A percentile compares a stretch with the other conserved stretches of the same genome.
Conservation (phyloP, 148 eudicot species). For the Diospyros lotus region DNA sequence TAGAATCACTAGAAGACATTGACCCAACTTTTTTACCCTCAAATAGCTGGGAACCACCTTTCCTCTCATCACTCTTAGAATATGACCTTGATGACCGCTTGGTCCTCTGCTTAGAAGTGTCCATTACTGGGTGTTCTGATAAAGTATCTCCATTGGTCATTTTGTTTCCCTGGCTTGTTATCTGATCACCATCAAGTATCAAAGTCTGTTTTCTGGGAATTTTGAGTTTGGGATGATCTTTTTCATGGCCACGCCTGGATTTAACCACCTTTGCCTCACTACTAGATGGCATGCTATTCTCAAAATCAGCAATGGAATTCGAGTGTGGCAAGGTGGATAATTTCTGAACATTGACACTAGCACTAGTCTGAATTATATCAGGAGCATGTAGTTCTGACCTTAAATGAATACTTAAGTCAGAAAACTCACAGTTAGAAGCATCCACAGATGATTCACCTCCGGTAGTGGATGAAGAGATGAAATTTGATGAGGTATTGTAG, state of each 20-base stretch:
- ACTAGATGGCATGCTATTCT: not conserved
- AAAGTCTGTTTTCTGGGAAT: slow-evolving; percentile 12
- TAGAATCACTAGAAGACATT: slow-evolving; percentile 10
- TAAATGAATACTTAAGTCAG: slow-evolving; percentile 22
- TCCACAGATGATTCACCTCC: slow-evolving; percentile 16
- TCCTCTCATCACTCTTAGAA: slow-evolving; percentile 11
- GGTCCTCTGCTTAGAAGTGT: slow-evolving; percentile 14
- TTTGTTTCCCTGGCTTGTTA: slow-evolving; percentile 12
- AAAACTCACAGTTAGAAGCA: slow-evolving; percentile 17
- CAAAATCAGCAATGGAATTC: not conserved
- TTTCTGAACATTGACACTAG: slow-evolving; percentile 10
- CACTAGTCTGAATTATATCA: slow-evolving; percentile 14
- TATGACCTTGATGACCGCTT: slow-evolving; percentile 12
- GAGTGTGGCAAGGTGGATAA: slow-evolving; percentile 13
- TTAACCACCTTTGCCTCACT: not conserved
- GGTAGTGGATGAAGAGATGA: slow-evolving; percentile 13
- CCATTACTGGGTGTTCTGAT: slow-evolving; percentile 12
- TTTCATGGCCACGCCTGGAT: slow-evolving; percentile 12
- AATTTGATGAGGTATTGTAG: slow-evolving; percentile 14
- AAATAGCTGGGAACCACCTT: not conserved
- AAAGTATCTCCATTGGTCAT: slow-evolving; percentile 14
- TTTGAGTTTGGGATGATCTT: slow-evolving; percentile 11
- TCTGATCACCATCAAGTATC: slow-evolving; percentile 9
- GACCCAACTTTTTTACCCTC: slow-evolving; percentile 19
- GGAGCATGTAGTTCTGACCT: slow-evolving; percentile 18